Percentiles rank a stretch among this genome's conserved stretches.
phyloP scores from a whole-genome alignment of 257 asterid genomes.

The Lantana camara region DNA sequence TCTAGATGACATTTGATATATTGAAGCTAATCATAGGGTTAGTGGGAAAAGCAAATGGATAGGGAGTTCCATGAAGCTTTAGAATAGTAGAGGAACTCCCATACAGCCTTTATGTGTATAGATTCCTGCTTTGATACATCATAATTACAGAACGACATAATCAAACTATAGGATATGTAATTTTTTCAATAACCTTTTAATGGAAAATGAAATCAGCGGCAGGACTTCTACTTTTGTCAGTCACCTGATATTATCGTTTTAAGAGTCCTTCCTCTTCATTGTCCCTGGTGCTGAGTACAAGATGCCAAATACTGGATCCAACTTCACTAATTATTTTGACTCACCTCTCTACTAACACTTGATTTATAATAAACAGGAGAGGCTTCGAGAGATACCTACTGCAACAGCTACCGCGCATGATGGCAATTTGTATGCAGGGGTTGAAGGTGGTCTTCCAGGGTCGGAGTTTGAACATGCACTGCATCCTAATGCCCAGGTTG shows the following conservation, averaged over 20 bases:
- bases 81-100: background rate
- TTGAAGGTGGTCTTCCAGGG: constrained; percentile 79
- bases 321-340: constrained; percentile 8
- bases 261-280: background rate
- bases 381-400: constrained; percentile 91
- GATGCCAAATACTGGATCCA: constrained; percentile 6
- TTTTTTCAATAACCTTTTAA: constrained; percentile 7
- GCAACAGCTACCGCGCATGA: constrained; percentile 61
- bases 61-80: constrained; percentile 8
- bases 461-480: constrained; percentile 67
- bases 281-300: constrained; percentile 12
- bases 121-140: background rate
- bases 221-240: background rate
- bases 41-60: constrained; percentile 12
- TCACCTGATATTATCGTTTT: constrained; percentile 12
- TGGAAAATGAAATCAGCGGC: background rate
- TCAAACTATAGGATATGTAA: constrained; percentile 1
- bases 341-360: constrained; percentile 9
- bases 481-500: constrained; percentile 80
- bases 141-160: background rate
- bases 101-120: background rate
- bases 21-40: constrained; percentile 1
- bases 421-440: constrained; percentile 60
- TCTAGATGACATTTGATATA: background rate
- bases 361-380: constrained; percentile 58